Evolutionary conservation across 2,329 filamentous ascomycete genomes (phyloP).

Genomic region (Berkeleyomyces rouxiae): DNA sequence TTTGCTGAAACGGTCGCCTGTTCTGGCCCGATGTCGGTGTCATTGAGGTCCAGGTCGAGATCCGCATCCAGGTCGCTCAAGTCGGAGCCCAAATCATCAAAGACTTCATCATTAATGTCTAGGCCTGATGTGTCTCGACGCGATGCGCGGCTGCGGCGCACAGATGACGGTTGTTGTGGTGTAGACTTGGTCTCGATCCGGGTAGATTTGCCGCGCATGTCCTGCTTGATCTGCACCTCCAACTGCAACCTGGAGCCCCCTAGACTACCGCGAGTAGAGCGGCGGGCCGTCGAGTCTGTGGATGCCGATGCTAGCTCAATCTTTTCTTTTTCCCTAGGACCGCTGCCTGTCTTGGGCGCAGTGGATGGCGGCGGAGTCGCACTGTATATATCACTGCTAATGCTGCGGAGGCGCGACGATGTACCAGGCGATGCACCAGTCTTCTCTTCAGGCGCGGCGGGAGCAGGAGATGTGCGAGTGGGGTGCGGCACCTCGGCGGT

Average conservation of each 20-base stretch:
- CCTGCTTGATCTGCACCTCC: background rate
- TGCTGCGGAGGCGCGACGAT: conserved; percentile 15
- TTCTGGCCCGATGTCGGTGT: conserved; percentile 15
- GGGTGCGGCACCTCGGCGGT: conserved; percentile 3
- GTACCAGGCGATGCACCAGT: conserved; percentile 15
- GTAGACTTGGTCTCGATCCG: background rate
- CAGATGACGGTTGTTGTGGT: background rate
- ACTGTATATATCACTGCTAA: conserved; percentile 13
- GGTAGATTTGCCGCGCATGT: background rate
- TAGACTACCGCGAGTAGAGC: background rate
- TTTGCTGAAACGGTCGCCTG: conserved; percentile 25
- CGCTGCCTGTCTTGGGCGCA: background rate
- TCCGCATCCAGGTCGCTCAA: conserved; percentile 28
- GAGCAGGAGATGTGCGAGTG: background rate
- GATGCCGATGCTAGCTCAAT: background rate
- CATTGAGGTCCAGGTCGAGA: conserved; percentile 16
- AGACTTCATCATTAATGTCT: conserved; percentile 32
- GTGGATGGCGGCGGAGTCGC: conserved; percentile 9
- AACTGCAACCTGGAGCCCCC: background rate
- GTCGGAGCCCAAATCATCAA: conserved; percentile 25
- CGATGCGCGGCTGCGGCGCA: conserved; percentile 9
- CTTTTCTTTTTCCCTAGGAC: conserved; percentile 9
- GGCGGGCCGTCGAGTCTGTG: background rate
- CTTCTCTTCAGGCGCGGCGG: background rate
- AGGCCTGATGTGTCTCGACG: conserved; percentile 30